Base-by-base conservation (phyloP, 805 yeast genomes). In the Monosporozyma servazzii region DNA sequence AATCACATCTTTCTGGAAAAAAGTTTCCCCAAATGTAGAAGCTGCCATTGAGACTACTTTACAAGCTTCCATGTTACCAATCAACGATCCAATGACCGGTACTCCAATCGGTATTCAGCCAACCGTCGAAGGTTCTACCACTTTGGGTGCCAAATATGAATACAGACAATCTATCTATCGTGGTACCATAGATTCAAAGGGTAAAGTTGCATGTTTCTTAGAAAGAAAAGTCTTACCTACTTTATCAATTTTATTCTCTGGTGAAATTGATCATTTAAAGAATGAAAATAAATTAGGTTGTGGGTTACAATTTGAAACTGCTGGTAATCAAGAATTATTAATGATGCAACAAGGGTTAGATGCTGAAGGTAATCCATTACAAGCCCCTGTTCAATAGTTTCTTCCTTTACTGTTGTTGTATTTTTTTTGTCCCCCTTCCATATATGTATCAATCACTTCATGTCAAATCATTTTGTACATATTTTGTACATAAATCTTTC, bases 131-230 rank as follows among this genome's bases (percentile, higher is more conserved):
- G 98, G 96, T 66, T 78, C 80, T 63, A 90, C 99, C 61, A 86
- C 96, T 54, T 68, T 91, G 52, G 99, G 97, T 73, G 96, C 96
- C 63, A 93, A 91, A 75, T 91, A 91, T 73, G 98, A 93, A 75
- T 93, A 88, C 79, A 88, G 97, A 75, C 95, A 88, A 73, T 84
- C 95, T 53, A 84, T 88, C 50, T 89, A 89, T 81, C 83, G 99
- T 73, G 96, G 97, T 66, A 95, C 90, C 71, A 66, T 93, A 55
- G 96, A 89, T 73, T 81, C 95, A 48, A 75, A 78, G 54, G 99
- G 99, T 72, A 88, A 87, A 74, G 95, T 91, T 50, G 78, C 87
- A 51, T 87, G 89, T 62, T 82, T 89, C 76, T 76, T 93, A 69
- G 99, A 93, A 75, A 88, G 89, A 76, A 84, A 96, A 70, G 82